Base-by-base conservation (phyloP, 2,329 filamentous ascomycete species). In the Penicillium occitanis region DNA sequence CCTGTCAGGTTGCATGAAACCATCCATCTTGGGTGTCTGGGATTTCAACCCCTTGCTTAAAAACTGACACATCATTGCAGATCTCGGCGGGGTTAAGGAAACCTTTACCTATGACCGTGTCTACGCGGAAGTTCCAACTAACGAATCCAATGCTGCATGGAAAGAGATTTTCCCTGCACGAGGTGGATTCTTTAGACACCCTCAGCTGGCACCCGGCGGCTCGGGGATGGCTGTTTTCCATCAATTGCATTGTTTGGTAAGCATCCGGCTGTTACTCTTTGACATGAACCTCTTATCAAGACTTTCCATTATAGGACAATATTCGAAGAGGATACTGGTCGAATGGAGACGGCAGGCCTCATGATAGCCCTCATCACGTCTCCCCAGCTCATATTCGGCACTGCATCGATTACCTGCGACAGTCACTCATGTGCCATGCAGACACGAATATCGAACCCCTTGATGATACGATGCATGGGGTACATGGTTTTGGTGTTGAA, bases 181-280 rank as follows among this genome's bases (percentile, higher is more conserved):
- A 30, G 46, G 44, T n/a, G 53, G 65, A 28, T 60, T 64, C 14
- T 42, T 66, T 37, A 48, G 25, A 42, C 59, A 64, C n/a, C 63
- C 64, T 10, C 40, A 59, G 30, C 61, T 59, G 10, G 25, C 63
- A 19, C 63, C 63, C n/a, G 40, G 58, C 6, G 30, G 40, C 7
- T 37, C 63, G 5, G 63, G 63, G 5, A n/a, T 64, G 25, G 63
- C 63, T 48, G 63, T 64, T n/a, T 64, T 64, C 6, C 63, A 64
- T n/a, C 48, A 57, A 57, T 37, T 57, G 4, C 53, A 57, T 37
- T 57, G 53, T 19, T 57, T 57, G 17, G 46, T 42, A 22, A 63
- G 30, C 30, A 37, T 19, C 6, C 17, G 13, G 4, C 14, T 55
- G 30, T 25, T 25, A 25, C 30, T 33, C 7, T 10, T 33, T 33